These are phyloP conservation scores for Ocimum tenuiflorum DNA, from an alignment of 257 asterid species.

Conservation along the genomic window DNA sequence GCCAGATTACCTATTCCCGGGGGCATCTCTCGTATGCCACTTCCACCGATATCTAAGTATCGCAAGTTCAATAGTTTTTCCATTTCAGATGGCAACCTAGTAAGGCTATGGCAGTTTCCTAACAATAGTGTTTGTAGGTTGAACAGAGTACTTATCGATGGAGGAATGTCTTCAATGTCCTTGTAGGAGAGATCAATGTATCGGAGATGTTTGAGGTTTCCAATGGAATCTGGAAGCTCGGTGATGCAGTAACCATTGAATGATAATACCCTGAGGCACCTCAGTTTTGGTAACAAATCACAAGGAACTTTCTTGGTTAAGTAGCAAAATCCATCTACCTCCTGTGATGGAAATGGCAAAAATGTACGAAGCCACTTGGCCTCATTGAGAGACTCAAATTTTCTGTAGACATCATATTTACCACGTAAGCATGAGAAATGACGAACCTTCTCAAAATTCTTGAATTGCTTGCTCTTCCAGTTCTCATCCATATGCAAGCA, in stretches of 20 bases:
- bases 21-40: conserved; percentile 33
- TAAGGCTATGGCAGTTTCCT: conserved; percentile 28
- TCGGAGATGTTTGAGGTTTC: conserved; percentile 36
- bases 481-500: conserved; percentile 35
- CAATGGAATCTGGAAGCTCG: conserved; percentile 39
- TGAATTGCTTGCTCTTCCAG: conserved; percentile 16
- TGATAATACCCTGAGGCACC: conserved; percentile 37
- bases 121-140: conserved; percentile 37
- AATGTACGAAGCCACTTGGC: conserved; percentile 35
- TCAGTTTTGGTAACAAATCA: conserved; percentile 33
- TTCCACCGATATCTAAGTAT: conserved; percentile 36
- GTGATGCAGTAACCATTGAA: conserved; percentile 33
- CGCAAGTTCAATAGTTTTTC: conserved; percentile 35
- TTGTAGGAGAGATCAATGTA: conserved; percentile 36
- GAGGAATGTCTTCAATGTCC: conserved; percentile 34
- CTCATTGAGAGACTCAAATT: conserved; percentile 33
- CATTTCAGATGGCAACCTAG: conserved; percentile 36
- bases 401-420: conserved; percentile 44
- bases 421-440: conserved; percentile 42
- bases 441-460: conserved; percentile 28
- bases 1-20: conserved; percentile 30
- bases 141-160: conserved; percentile 26
- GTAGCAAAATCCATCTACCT: conserved; percentile 32
- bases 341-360: conserved; percentile 31
- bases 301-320: conserved; percentile 31